Conservation (phyloP, 2,329 filamentous ascomycete species). For the Aschersonia sp. region DNA sequence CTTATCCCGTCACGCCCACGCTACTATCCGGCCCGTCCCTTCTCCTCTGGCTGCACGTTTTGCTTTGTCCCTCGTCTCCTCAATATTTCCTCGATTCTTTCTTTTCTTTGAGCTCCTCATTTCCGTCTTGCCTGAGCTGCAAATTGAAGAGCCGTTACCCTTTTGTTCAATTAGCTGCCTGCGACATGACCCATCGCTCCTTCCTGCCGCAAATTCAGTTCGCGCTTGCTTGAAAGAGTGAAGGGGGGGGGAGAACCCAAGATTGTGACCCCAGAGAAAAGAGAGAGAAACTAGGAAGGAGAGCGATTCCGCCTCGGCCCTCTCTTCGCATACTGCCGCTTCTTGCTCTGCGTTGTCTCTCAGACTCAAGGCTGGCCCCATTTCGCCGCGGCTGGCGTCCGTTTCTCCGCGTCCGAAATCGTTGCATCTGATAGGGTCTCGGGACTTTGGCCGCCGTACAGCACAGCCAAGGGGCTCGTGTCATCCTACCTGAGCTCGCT, state of each 20-base stretch:
- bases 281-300: not conserved
- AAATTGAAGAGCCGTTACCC: not conserved
- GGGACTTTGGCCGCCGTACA: too few species aligned
- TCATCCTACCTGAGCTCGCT: too few species aligned
- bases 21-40: not conserved
- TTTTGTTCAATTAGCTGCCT: too few species aligned
- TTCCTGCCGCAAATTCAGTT: not conserved
- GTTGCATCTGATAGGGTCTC: too few species aligned
- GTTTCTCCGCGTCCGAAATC: not conserved
- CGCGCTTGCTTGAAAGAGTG: not conserved
- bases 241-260: too few species aligned
- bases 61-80: not conserved
- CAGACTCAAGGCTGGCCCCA: not conserved
- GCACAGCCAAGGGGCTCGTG: too few species aligned
- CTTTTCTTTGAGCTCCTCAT: not conserved
- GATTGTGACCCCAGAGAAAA: not conserved
- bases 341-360: too few species aligned
- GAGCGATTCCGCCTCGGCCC: not conserved
- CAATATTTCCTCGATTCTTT: not conserved
- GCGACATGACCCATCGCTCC: not conserved
- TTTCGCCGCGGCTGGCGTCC: not conserved
- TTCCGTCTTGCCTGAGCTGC: not conserved
- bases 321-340: too few species aligned
- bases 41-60: not conserved
- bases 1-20: too few species aligned